Evolutionary conservation across 495 filamentous ascomycete species (phyloP), one percentile per base, ranked within the genome.

Genomic region (Penicillium roqueforti): DNA sequence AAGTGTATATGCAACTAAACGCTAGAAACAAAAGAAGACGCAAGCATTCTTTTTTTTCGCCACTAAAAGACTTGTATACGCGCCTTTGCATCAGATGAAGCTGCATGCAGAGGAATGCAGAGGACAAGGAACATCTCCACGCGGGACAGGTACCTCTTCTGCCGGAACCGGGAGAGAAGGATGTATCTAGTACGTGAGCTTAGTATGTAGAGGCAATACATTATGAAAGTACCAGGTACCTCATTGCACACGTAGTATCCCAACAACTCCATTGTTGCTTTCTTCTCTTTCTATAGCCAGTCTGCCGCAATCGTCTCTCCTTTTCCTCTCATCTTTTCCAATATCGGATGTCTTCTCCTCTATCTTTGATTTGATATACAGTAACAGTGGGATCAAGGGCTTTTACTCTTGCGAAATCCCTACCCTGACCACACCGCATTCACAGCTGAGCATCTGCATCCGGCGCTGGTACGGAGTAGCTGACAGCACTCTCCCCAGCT

Each of bases 381-480:
- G 5, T 26, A n/a, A 44, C 41, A 44, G 32, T 19, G 5, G 11
- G 34, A 36, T 50, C 47, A 50, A 40, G 34, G 19, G 32, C 16
- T 38, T 22, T 52, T 18, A 50, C 25, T 45, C 25, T 26, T 34
- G 47, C 22, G 29, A 49, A 16, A 39, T 3, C 32, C 28, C 48
- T 42, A 31, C 14, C 42, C 25, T 28, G 39, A 22, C 54, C 44
- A 54, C 43, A 40, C 20, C 43, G 51, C 44, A 39, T 32, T 37
- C 36, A 51, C 29, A 18, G 11, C 11, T n/a, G 39, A 28, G 16
- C 20, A 7, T 23, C 57, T 56, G 57, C 58, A 58, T 56, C n/a
- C 61, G 58, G 40, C 28, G 16, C 28, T 42, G 37, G 66, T 36
- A 36, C 60, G 40, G 52, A 62, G 52, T 55, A 49, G 53, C 61